Conservation (phyloP, 129 eudicot genomes). For the Lonicera japonica region DNA sequence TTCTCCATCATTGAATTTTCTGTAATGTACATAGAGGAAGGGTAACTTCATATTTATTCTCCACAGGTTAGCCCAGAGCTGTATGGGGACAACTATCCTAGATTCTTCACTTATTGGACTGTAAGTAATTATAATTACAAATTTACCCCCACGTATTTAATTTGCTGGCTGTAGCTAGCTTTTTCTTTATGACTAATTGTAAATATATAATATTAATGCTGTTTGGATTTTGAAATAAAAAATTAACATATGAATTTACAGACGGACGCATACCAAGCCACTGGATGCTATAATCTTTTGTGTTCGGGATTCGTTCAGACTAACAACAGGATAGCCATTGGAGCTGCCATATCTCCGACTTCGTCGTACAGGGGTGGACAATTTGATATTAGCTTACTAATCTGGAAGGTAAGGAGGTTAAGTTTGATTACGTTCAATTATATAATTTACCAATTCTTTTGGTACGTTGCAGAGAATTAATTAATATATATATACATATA, state of each 20-base stretch:
- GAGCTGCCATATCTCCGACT: slow-evolving; percentile 87
- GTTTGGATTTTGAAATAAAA: too few species aligned
- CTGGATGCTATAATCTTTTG: slow-evolving; percentile 92
- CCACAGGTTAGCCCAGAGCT: slow-evolving; percentile 93
- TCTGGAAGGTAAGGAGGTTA: slow-evolving; percentile 99
- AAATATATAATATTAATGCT: too few species aligned
- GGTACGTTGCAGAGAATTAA: too few species aligned
- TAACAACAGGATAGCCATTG: slow-evolving; percentile 65
- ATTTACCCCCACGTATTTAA: too few species aligned
- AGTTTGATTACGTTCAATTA: not conserved
- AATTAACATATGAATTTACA: slow-evolving; percentile 24
- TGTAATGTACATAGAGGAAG: slow-evolving; percentile 10
- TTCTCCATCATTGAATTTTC: slow-evolving; percentile 10
- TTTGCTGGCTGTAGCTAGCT: too few species aligned
- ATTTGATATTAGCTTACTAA: slow-evolving; percentile 72
- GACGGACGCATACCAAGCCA: slow-evolving; percentile 93
- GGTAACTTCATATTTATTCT: slow-evolving; percentile 23
- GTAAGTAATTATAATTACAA: slow-evolving; percentile 28
- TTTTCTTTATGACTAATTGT: too few species aligned
- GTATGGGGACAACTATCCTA: slow-evolving; percentile 85
- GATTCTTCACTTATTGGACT: slow-evolving; percentile 97
- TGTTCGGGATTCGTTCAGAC: slow-evolving; percentile 98
- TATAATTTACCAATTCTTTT: not conserved
- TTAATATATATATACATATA: too few species aligned
- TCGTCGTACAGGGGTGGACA: slow-evolving; percentile 79